Evolutionary conservation across 2,329 filamentous ascomycete species (phyloP).

Genomic region (Colletotrichum australisinense): DNA sequence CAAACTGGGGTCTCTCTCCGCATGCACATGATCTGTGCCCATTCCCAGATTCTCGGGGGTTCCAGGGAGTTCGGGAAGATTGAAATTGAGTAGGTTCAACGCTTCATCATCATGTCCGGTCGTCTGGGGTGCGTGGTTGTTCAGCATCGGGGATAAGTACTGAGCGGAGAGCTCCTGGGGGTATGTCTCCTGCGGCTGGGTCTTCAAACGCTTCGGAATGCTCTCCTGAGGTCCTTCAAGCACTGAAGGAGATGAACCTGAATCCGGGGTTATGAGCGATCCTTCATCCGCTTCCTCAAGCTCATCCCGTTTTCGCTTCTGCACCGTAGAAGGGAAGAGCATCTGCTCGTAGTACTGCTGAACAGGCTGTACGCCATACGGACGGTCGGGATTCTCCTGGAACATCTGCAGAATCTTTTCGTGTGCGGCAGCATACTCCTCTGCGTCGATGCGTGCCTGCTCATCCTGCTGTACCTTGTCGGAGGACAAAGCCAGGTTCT

Average conservation of each 20-base stretch:
- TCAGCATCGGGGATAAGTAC: not conserved
- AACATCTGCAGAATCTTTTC: not conserved
- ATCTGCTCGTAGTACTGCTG: not conserved
- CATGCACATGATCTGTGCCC: not conserved
- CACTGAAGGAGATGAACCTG: not conserved
- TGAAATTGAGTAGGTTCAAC: not conserved
- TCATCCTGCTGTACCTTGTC: not conserved
- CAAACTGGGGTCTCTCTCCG: not conserved
- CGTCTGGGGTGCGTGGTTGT: not conserved
- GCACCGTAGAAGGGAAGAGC: not conserved
- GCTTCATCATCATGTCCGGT: not conserved
- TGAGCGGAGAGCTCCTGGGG: not conserved
- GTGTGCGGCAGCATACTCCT: not conserved
- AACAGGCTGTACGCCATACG: constrained; percentile 23
- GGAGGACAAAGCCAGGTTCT: not conserved
- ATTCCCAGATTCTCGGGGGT: not conserved
- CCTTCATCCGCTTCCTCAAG: not conserved
- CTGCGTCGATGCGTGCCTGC: not conserved
- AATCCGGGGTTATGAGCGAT: too few relatives aligned
- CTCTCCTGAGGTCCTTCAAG: not conserved
- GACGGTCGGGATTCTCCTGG: not conserved
- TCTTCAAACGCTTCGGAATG: not conserved
- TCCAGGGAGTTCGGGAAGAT: not conserved
- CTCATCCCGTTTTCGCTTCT: not conserved
- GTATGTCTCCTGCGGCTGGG: not conserved